phyloP scores from a whole-genome alignment of 2,329 filamentous ascomycete genomes.

The Calonectria naviculata region DNA sequence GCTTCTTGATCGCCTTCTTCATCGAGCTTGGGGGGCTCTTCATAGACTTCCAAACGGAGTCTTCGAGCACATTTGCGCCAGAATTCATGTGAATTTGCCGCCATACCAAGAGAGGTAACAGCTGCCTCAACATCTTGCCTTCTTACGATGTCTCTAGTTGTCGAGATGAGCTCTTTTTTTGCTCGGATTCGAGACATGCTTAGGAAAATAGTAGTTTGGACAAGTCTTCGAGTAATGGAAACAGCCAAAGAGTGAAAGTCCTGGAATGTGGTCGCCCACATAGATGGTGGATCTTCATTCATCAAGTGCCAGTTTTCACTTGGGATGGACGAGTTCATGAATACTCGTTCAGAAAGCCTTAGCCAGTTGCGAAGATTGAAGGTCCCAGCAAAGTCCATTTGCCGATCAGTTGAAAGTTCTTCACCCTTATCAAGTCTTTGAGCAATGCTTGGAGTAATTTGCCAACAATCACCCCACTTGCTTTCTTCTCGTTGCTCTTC shows the following conservation, averaged over 20 bases:
- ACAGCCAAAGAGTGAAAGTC: slow-evolving; percentile 78
- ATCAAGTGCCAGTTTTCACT: slow-evolving; percentile 76
- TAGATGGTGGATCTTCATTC: slow-evolving; percentile 71
- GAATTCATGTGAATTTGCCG: slow-evolving; percentile 49
- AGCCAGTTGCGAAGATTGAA: slow-evolving; percentile 72
- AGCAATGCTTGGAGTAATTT: slow-evolving; percentile 63
- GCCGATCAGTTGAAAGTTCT: slow-evolving; percentile 26
- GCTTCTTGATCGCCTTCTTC: slow-evolving; percentile 36
- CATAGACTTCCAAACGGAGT: slow-evolving; percentile 59
- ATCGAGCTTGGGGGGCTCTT: slow-evolving; percentile 43
- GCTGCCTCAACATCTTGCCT: slow-evolving; percentile 62
- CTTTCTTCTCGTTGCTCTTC: slow-evolving; percentile 70
- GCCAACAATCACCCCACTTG: slow-evolving; percentile 74
- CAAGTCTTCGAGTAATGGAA: slow-evolving; percentile 75
- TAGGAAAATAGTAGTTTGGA: slow-evolving; percentile 77
- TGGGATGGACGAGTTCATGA: slow-evolving; percentile 77
- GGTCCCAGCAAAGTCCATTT: slow-evolving; percentile 63
- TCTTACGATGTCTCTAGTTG: slow-evolving; percentile 48
- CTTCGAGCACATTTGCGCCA: slow-evolving; percentile 63
- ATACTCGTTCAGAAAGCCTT: slow-evolving; percentile 71
- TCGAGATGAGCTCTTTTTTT: slow-evolving; percentile 46
- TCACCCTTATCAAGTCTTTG: slow-evolving; percentile 40
- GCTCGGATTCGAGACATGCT: slow-evolving; percentile 75
- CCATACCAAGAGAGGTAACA: slow-evolving; percentile 57
- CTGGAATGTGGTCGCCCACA: slow-evolving; percentile 79